Base-by-base conservation (phyloP, 139 green algal genomes). In the Coelastrella sp. region DNA sequence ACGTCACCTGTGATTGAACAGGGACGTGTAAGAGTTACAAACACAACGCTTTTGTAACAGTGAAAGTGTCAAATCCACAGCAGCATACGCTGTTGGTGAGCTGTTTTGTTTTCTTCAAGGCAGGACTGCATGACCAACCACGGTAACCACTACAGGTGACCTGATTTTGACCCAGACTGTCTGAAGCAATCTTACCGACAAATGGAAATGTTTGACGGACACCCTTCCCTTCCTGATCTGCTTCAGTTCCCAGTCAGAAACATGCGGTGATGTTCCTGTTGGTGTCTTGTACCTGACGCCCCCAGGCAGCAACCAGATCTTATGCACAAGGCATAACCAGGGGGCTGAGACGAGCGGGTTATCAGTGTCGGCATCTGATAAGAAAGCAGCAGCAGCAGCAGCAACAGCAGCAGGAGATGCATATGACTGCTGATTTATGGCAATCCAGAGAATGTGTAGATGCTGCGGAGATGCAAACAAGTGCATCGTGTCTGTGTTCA, bases 291-390 rank as follows among this genome's bases (percentile, higher is more conserved):
- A 34, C 7, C n/a, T 79, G 71, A 63, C 71, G 17, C 40, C 71
- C n/a, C 19, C 71, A 3, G 71, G 41, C 25, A 79, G n/a, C n/a
- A 79, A 62, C 71, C 71, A 79, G 71, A 79, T 79, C 38, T 50
- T 53, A 21, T 79, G 60, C 25, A 79, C 71, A 9, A 48, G 25
- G 30, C 71, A 79, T n/a, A 79, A 41, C 71, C 71, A 79, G 2
- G 71, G 71, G 4, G 71, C 38, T 13, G 71, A 62, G 15, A 79
- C 71, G 32, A 79, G 4, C 71, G 23, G 25, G 41, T 53, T 57
- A 41, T 35, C 48, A 35, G 40, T 41, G 9, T 41, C 71, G 60
- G 71, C 41, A 63, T 57, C 11, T 9, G 0, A 9, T 0, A 34
- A 9, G 21, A 21, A 19, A 64, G 53, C 53, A 64, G 53, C 53